Conservation (phyloP, 345 rosid genomes). For the Alliaria petiolata region DNA sequence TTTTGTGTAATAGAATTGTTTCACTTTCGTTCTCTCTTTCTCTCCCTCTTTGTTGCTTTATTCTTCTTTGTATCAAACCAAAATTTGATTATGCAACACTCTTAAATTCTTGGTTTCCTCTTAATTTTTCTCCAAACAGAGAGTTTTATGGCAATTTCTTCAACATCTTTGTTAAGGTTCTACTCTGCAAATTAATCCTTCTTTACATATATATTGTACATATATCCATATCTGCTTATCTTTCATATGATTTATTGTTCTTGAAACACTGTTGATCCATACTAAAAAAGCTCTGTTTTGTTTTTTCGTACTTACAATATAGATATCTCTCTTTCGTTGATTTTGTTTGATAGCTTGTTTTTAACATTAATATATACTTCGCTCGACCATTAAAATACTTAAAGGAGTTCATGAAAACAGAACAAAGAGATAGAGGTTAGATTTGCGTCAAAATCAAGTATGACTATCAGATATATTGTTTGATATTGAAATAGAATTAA, state of each 20-base stretch:
- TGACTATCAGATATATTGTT: background rate
- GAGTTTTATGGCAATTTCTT: background rate
- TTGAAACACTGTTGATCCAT: background rate
- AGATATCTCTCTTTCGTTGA: background rate
- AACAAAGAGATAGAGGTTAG: slow-evolving; percentile 3
- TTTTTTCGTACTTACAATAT: background rate
- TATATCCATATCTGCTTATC: background rate
- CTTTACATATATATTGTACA: background rate
- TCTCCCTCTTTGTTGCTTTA: background rate
- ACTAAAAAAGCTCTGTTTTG: background rate
- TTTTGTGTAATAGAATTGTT: background rate
- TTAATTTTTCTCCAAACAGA: background rate
- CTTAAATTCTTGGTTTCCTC: background rate
- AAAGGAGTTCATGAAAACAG: slow-evolving; percentile 1
- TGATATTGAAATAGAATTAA: background rate
- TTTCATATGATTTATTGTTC: background rate
- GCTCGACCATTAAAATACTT: background rate
- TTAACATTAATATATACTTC: background rate
- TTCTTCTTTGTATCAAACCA: background rate
- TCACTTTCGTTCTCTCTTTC: background rate
- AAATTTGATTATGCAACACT: background rate
- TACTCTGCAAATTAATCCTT: background rate
- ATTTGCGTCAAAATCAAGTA: background rate
- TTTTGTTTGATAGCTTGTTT: slow-evolving; percentile 1
- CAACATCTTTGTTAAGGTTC: slow-evolving; percentile 15